Conservation (phyloP, 352 stramenopile genomes). For the Phytopythium delawarense region DNA sequence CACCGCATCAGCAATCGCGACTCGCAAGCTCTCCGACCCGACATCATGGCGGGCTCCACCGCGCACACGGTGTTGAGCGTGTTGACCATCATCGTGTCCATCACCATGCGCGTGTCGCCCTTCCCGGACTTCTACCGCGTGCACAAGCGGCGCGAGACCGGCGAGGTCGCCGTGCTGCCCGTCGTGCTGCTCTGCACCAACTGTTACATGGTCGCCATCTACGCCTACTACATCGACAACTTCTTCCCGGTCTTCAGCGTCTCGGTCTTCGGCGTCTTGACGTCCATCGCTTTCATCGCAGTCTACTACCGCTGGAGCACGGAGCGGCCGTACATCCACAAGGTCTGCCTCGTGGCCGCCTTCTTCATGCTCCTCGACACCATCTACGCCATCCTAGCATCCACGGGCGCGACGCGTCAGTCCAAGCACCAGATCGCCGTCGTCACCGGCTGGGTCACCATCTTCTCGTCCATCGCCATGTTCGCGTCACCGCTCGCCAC, state of each 20-base stretch:
- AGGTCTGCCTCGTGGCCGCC: slow-evolving; percentile 6
- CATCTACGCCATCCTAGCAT: slow-evolving; percentile 18
- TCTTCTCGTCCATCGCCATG: slow-evolving; percentile 21
- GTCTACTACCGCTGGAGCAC: slow-evolving; percentile 30
- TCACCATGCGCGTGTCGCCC: slow-evolving; percentile 14
- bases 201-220: slow-evolving; percentile 16
- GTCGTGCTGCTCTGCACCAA: slow-evolving; percentile 16
- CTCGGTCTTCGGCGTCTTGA: slow-evolving; percentile 22
- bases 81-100: slow-evolving; percentile 15
- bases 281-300: slow-evolving; percentile 17
- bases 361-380: slow-evolving; percentile 16
- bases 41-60: background rate
- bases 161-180: slow-evolving; percentile 14
- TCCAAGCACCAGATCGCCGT: slow-evolving; percentile 19
- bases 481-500: slow-evolving; percentile 23
- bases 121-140: slow-evolving; percentile 17
- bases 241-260: slow-evolving; percentile 9
- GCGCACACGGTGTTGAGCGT: slow-evolving; percentile 14
- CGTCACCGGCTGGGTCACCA: slow-evolving; percentile 20
- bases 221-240: slow-evolving; percentile 19
- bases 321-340: slow-evolving; percentile 15
- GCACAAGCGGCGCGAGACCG: slow-evolving; percentile 11
- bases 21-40: background rate
- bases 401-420: slow-evolving; percentile 14
- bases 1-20: background rate